Evolutionary conservation across 2,329 filamentous ascomycete species (phyloP).

Genomic region (Colletotrichum cereale): DNA sequence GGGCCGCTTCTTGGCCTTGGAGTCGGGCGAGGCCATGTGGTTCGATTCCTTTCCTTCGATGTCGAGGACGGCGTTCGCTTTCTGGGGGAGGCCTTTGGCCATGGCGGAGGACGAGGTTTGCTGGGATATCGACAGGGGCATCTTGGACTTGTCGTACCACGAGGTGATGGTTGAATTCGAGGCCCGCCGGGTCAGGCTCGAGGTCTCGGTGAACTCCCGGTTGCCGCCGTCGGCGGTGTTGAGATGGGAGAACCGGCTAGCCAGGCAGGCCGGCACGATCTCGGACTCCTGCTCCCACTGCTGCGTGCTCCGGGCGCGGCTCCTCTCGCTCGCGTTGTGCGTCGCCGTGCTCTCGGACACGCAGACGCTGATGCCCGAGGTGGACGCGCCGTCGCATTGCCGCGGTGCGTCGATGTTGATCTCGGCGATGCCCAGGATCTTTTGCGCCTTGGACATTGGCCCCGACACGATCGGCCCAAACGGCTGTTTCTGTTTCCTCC

Average conservation of each 20-base stretch:
- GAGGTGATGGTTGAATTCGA: conserved; percentile 69
- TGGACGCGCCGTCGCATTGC: conserved; percentile 59
- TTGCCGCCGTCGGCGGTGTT: conserved; percentile 19
- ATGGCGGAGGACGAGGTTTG: conserved; percentile 71
- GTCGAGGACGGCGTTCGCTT: conserved; percentile 61
- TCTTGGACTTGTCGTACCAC: conserved; percentile 68
- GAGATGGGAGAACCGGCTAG: conserved; percentile 37
- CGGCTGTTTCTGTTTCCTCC: conserved; percentile 58
- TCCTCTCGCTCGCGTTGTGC: conserved; percentile 46
- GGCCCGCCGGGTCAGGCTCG: conserved; percentile 60
- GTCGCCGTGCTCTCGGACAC: conserved; percentile 55
- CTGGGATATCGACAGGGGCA: conserved; percentile 68
- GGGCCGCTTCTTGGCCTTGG: conserved; percentile 61
- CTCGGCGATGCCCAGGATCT: conserved; percentile 61
- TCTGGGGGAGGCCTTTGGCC: conserved; percentile 66
- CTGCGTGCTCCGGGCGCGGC: conserved; percentile 40
- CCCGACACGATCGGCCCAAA: conserved; percentile 48
- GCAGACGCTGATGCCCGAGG: conserved; percentile 59
- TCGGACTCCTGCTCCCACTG: conserved; percentile 63
- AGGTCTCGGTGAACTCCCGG: conserved; percentile 53
- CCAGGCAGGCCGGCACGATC: conserved; percentile 54
- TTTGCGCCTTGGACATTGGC: conserved; percentile 64
- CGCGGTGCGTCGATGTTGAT: conserved; percentile 56
- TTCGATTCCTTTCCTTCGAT: conserved; percentile 52
- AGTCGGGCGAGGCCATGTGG: conserved; percentile 41